These are phyloP conservation scores for Daucus carota DNA, from an alignment of 129 eudicot genomes.

Conservation along the genomic window DNA sequence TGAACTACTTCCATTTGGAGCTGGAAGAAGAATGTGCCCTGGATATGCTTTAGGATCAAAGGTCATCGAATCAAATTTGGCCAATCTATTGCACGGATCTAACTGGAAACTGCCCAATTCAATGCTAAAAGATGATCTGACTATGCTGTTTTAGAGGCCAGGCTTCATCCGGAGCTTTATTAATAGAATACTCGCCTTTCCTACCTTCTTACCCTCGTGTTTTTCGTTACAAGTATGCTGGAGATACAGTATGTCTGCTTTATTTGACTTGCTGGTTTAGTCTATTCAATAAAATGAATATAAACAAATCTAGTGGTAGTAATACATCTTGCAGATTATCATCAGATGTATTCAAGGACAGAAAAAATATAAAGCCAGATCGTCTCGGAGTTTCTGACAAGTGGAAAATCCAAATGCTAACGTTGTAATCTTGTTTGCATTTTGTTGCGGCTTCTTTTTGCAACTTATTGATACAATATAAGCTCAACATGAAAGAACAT, in stretches of 20 bases:
- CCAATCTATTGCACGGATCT: too few species aligned
- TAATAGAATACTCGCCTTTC: background rate
- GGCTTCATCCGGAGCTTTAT: background rate
- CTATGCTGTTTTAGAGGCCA: too few species aligned
- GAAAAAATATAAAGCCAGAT: too few species aligned
- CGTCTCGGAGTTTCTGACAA: too few species aligned
- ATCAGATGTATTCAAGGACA: background rate
- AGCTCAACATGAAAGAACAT: background rate
- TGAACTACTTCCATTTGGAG: too few species aligned
- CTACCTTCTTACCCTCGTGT: background rate
- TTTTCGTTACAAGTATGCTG: too few species aligned
- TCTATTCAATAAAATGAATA: background rate
- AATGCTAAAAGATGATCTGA: too few species aligned
- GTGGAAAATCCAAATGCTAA: too few species aligned
- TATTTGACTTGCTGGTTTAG: background rate
- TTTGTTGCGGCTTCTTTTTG: background rate
- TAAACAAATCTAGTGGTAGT: background rate
- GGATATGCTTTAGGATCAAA: too few species aligned
- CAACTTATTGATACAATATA: background rate
- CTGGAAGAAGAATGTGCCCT: too few species aligned
- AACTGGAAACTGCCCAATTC: too few species aligned
- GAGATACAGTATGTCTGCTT: background rate
- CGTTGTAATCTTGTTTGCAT: background rate
- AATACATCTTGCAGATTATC: background rate
- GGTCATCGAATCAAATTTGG: too few species aligned